Conservation (phyloP, 2,329 filamentous ascomycete genomes). For the Hymenoscyphus fraxineus region DNA sequence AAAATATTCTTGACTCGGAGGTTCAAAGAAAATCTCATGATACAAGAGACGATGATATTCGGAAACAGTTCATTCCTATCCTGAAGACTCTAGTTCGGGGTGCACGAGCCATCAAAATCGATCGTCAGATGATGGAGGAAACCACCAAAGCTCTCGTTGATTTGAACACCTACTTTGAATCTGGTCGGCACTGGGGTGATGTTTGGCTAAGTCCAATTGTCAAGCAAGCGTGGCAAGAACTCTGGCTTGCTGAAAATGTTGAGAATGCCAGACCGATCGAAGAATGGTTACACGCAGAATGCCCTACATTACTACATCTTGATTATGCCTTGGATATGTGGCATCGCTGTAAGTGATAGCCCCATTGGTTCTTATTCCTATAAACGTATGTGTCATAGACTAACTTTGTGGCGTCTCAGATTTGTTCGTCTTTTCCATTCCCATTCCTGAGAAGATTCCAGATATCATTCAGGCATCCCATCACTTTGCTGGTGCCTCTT, state of each 20-base stretch:
- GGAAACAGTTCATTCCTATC: slow-evolving; percentile 51
- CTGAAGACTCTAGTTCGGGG: slow-evolving; percentile 48
- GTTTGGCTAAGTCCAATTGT: slow-evolving; percentile 45
- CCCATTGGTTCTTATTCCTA: background rate
- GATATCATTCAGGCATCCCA: slow-evolving; percentile 60
- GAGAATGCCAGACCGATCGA: slow-evolving; percentile 40
- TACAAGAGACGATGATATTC: slow-evolving; percentile 43
- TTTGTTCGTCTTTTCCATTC: slow-evolving; percentile 45
- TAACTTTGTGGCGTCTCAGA: background rate
- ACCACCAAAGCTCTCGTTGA: slow-evolving; percentile 27
- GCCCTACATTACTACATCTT: slow-evolving; percentile 42
- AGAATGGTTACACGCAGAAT: slow-evolving; percentile 43
- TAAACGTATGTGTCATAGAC: background rate
- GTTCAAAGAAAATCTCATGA: slow-evolving; percentile 42
- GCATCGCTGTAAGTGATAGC: slow-evolving; percentile 35
- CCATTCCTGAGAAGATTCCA: slow-evolving; percentile 41
- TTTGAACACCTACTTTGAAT: slow-evolving; percentile 36
- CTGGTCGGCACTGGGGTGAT: slow-evolving; percentile 43
- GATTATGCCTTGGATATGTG: slow-evolving; percentile 44
- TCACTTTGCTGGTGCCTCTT: slow-evolving; percentile 57
- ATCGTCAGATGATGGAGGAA: slow-evolving; percentile 44
- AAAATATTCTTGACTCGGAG: slow-evolving; percentile 46
- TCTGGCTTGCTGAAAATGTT: slow-evolving; percentile 44
- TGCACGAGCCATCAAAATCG: slow-evolving; percentile 44
- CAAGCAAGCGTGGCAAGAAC: slow-evolving; percentile 43